Evolutionary conservation across 2,329 filamentous ascomycete genomes (phyloP).

Genomic region (Aureobasidium subglaciale): DNA sequence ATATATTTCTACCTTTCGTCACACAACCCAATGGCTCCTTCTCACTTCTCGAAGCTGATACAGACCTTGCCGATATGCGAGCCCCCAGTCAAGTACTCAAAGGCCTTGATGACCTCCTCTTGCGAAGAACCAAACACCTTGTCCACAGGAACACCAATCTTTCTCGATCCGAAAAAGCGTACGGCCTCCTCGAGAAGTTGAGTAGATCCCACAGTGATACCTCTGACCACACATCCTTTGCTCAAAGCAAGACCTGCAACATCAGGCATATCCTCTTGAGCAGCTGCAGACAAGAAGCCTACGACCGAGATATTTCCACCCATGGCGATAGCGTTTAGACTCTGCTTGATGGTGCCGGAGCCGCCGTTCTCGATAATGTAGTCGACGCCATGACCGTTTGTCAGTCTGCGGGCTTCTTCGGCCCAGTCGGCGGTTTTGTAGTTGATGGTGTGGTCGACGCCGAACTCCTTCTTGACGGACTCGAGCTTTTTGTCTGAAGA

Average conservation of each 20-base stretch:
- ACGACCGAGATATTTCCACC: slow-evolving; percentile 37
- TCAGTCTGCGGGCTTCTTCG: slow-evolving; percentile 46
- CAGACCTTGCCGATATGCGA: slow-evolving; percentile 34
- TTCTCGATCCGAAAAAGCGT: slow-evolving; percentile 25
- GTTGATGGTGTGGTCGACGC: slow-evolving; percentile 54
- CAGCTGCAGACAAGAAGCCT: slow-evolving; percentile 24
- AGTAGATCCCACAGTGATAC: slow-evolving; percentile 31
- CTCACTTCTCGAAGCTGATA: no score
- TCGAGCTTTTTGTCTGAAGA: slow-evolving; percentile 25
- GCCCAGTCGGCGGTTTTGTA: slow-evolving; percentile 57
- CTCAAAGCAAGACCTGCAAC: slow-evolving; percentile 25
- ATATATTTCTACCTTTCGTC: no score
- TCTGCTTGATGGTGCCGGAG: slow-evolving; percentile 39
- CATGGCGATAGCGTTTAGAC: slow-evolving; percentile 36
- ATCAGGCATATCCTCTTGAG: slow-evolving; percentile 28
- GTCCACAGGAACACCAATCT: slow-evolving; percentile 28
- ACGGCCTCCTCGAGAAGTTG: slow-evolving; percentile 31
- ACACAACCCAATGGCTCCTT: no score
- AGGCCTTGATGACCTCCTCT: slow-evolving; percentile 27
- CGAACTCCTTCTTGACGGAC: slow-evolving; percentile 44
- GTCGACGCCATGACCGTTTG: slow-evolving; percentile 35
- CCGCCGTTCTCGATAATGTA: slow-evolving; percentile 46
- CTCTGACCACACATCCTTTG: slow-evolving; percentile 30
- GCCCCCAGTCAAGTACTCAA: slow-evolving; percentile 22
- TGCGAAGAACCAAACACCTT: slow-evolving; percentile 29